A percentile compares a stretch with the other conserved stretches of the same genome.
phyloP scores from a whole-genome alignment of 2,329 filamentous ascomycete species.

The Fusarium dlaminii region DNA sequence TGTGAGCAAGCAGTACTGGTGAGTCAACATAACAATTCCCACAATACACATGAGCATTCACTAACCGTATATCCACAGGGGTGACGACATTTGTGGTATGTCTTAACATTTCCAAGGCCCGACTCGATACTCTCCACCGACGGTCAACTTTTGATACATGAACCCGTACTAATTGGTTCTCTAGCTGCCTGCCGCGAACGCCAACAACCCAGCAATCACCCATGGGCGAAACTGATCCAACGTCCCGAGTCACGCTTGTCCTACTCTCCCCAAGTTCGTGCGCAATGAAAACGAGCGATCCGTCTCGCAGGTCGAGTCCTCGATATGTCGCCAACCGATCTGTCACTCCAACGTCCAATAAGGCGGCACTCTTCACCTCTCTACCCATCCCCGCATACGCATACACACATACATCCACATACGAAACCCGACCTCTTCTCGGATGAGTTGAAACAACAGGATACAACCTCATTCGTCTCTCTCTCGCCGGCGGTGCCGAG shows the following conservation, averaged over 20 bases:
- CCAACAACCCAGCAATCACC: slow-evolving; percentile 50
- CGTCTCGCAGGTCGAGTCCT: slow-evolving; percentile 15
- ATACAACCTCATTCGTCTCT: slow-evolving; percentile 6
- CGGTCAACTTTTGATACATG: slow-evolving; percentile 2
- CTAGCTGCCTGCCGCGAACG: slow-evolving; percentile 53
- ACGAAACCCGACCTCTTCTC: slow-evolving; percentile 20
- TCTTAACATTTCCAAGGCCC: slow-evolving; percentile 25
- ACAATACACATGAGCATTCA: slow-evolving; percentile 1
- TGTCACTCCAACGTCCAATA: slow-evolving; percentile 3
- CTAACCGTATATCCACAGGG: slow-evolving; percentile 47
- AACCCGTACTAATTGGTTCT: slow-evolving; percentile 32
- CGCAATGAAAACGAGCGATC: slow-evolving; percentile 35
- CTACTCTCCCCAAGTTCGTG: slow-evolving; percentile 43
- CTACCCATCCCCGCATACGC: slow-evolving; percentile 4
- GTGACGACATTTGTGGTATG: slow-evolving; percentile 58
- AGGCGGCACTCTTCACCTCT: slow-evolving; percentile 14
- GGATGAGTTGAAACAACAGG: slow-evolving; percentile 21
- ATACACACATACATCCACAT: not conserved
- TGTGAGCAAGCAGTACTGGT: slow-evolving; percentile 59
- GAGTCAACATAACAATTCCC: slow-evolving; percentile 32
- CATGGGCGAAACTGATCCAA: slow-evolving; percentile 52
- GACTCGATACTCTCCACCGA: slow-evolving; percentile 5
- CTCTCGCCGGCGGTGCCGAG: slow-evolving; percentile 4
- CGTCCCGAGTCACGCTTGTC: slow-evolving; percentile 45
- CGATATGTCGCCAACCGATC: slow-evolving; percentile 25